Evolutionary conservation across 306 rosid genomes (phyloP), one percentile per base, ranked within the genome.

Genomic region (Rubus parviflorus): DNA sequence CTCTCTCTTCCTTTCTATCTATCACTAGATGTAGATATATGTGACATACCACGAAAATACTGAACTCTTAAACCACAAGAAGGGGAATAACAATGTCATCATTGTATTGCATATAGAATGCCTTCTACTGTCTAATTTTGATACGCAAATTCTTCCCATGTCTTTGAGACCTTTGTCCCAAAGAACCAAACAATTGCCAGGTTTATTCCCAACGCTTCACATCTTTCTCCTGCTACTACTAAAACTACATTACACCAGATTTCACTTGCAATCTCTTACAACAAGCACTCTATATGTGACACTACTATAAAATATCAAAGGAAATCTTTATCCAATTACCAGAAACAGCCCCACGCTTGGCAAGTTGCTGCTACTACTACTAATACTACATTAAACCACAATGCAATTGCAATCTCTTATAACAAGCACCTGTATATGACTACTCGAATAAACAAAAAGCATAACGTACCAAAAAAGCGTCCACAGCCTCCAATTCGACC

Each of bases 401-500:
- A 30, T 62, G 68, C 43, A 19, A 53, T 35, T 17, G 48, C 17
- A 19, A 25, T 20, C 20, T 56, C 14, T 54, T 45, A 2, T 15
- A 19, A 38, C 35, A 10, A 74, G 8, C 51, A n/a, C 60, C 3
- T 22, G 8, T 5, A 38, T 15, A n/a, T 38, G 22, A 63, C 19
- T 37, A 40, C 41, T 37, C 22, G 15, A 71, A 70, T 70, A 56
- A 37, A 66, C 80, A 41, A 71, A 52, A 74, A 43, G 19, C 37
- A 74, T 47, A 41, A 40, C 76, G 16, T 85, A 96, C 99, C 98
- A 96, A 88, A 80, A 91, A 96, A 53, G 91, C 93, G 71, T 96
- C 99, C 64, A 84, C 98, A 9, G 99, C 99, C 78, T 96, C 99
- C 87, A 96, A 85, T 83, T 96, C 99, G 41, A 96, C 82, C 99